These are phyloP conservation scores for Stephania yunnanensis DNA, from an alignment of 164 flowering plant species.

Conservation along the genomic window DNA sequence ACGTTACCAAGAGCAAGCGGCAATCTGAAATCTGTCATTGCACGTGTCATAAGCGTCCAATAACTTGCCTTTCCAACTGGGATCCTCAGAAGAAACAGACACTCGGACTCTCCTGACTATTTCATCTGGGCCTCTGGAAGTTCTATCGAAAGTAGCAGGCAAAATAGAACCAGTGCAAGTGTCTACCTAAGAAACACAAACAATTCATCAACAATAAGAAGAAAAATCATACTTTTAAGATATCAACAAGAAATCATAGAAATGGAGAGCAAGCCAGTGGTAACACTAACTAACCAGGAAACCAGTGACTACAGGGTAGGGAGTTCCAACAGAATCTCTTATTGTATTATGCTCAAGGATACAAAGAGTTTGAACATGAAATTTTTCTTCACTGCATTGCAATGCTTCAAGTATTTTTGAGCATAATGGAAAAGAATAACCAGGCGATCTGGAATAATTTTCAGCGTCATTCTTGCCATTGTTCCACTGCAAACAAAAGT, in stretches of 20 bases:
- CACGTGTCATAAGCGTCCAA: conserved; percentile 78
- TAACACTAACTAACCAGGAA: conserved; percentile 52
- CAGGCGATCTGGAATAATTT: conserved; percentile 22
- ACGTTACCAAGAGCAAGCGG: conserved; percentile 68
- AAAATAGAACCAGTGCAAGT: conserved; percentile 49
- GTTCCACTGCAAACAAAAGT: conserved; percentile 41
- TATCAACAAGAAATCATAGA: too few relatives aligned
- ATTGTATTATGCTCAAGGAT: conserved; percentile 77
- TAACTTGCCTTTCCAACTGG: conserved; percentile 60
- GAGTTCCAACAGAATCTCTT: conserved; percentile 58
- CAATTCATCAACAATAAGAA: neutral
- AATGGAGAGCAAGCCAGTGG: neutral
- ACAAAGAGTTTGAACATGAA: conserved; percentile 62
- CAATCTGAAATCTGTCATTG: conserved; percentile 52
- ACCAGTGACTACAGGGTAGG: conserved; percentile 60
- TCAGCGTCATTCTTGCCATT: conserved; percentile 19
- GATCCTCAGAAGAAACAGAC: conserved; percentile 48
- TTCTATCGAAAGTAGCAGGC: conserved; percentile 70
- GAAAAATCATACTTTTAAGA: too few relatives aligned
- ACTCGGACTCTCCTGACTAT: conserved; percentile 72
- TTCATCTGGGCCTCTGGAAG: conserved; percentile 87
- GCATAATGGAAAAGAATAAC: conserved; percentile 75
- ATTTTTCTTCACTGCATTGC: conserved; percentile 36
- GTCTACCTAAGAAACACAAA: conserved; percentile 46
- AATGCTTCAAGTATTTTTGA: conserved; percentile 53